A percentile compares a stretch with the other conserved stretches of the same genome.
Evolutionary conservation across 1,284 basidiomycete genomes (phyloP).

Genomic region (Chalciporus sp.): DNA sequence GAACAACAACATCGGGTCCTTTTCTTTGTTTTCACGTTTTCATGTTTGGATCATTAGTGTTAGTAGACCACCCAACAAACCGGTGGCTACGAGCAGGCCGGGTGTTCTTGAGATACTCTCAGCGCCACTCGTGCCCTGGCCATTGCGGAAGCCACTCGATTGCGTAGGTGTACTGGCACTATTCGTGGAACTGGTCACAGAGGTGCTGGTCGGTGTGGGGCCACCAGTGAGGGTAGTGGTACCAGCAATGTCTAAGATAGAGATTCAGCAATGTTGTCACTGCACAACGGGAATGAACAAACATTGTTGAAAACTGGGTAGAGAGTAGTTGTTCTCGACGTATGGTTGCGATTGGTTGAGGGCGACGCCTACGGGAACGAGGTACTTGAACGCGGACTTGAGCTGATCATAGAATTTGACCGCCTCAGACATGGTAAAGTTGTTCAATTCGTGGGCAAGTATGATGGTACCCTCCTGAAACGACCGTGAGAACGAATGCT

Average conservation of each 20-base stretch:
- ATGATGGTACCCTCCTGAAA: conserved; percentile 49
- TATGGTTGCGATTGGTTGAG: conserved; percentile 51
- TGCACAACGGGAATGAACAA: conserved; percentile 10
- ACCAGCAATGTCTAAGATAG: conserved; percentile 22
- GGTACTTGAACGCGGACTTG: conserved; percentile 45
- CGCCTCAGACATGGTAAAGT: conserved; percentile 52
- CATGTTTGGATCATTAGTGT: conserved; percentile 14
- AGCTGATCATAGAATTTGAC: conserved; percentile 44
- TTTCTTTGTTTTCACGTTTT: neutral
- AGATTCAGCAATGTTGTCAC: neutral
- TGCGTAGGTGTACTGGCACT: neutral
- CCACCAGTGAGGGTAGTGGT: conserved; percentile 21
- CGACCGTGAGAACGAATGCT: neutral
- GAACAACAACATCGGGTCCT: neutral
- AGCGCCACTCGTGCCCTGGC: neutral
- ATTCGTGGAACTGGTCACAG: conserved; percentile 6
- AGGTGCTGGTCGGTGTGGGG: conserved; percentile 1
- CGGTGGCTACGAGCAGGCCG: conserved; percentile 12
- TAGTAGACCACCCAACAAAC: conserved; percentile 16
- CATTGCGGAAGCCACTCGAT: neutral
- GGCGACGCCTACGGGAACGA: conserved; percentile 52
- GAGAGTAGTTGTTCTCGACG: conserved; percentile 42
- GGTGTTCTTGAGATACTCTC: conserved; percentile 1
- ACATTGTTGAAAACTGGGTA: conserved; percentile 51
- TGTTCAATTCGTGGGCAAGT: conserved; percentile 51